Conservation (phyloP, 352 stramenopile genomes). For the Phytophthora constricta region DNA sequence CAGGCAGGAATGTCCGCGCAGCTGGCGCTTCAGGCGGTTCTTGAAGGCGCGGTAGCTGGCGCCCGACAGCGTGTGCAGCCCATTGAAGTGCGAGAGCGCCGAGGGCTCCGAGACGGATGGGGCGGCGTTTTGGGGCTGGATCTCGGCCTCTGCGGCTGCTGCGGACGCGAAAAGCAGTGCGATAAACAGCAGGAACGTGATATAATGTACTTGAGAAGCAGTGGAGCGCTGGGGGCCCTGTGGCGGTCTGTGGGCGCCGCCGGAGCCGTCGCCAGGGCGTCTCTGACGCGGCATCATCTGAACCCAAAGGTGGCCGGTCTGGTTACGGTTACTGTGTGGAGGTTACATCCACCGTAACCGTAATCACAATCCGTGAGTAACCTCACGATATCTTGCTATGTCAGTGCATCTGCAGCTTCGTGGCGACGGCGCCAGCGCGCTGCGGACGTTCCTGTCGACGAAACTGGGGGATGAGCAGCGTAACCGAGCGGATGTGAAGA, state of each 20-base stretch:
- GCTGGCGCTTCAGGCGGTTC: constrained; percentile 70
- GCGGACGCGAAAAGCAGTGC: constrained; percentile 16
- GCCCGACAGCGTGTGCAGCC: constrained; percentile 66
- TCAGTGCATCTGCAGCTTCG: constrained; percentile 25
- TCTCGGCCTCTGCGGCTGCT: constrained; percentile 15
- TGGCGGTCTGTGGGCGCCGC: constrained; percentile 7
- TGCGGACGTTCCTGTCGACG: constrained; percentile 41
- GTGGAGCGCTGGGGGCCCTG: background rate
- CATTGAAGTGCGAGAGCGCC: constrained; percentile 52
- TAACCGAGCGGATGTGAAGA: constrained; percentile 16
- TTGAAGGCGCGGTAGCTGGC: constrained; percentile 69
- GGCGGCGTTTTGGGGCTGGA: constrained; percentile 7
- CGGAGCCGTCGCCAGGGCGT: background rate
- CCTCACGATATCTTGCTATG: constrained; percentile 20
- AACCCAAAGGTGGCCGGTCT: no score
- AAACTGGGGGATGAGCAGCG: constrained; percentile 21
- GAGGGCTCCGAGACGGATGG: background rate
- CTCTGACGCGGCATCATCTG: constrained; percentile 38
- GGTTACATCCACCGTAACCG: no score
- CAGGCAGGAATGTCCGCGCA: constrained; percentile 59
- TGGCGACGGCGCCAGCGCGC: constrained; percentile 25
- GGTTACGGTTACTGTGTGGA: no score
- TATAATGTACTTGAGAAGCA: constrained; percentile 15
- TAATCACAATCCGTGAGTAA: background rate
- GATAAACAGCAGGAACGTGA: constrained; percentile 25